Conservation (phyloP, 2,329 filamentous ascomycete genomes). For the Lachnellula arida region DNA sequence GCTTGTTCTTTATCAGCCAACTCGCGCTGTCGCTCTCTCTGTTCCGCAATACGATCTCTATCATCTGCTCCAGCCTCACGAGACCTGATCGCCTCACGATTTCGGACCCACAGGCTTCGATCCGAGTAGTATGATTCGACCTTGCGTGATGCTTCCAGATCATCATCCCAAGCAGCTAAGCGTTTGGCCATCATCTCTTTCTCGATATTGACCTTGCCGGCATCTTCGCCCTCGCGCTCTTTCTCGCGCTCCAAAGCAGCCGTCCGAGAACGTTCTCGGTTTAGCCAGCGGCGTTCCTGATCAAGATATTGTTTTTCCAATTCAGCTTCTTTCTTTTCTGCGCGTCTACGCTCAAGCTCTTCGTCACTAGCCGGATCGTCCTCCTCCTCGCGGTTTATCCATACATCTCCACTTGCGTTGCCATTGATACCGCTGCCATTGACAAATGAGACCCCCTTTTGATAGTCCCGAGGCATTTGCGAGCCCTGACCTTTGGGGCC, state of each 20-base stretch:
- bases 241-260: conserved; percentile 82
- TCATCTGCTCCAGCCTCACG: conserved; percentile 76
- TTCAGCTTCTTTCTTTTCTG: conserved; percentile 68
- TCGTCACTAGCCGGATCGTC: conserved; percentile 84
- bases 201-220: conserved; percentile 57
- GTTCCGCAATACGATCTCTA: conserved; percentile 73
- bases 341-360: conserved; percentile 70
- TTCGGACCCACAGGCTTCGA: conserved; percentile 77
- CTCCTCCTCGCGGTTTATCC: conserved; percentile 69
- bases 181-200: conserved; percentile 66
- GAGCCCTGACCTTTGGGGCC: conserved; percentile 58
- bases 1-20: conserved; percentile 72
- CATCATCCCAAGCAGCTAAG: conserved; percentile 82
- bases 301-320: conserved; percentile 77
- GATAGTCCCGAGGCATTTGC: conserved; percentile 66
- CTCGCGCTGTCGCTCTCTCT: conserved; percentile 66
- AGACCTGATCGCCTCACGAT: conserved; percentile 66
- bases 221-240: conserved; percentile 73
- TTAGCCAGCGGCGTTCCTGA: conserved; percentile 84
- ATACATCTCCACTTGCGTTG: conserved; percentile 38
- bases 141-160: conserved; percentile 70
- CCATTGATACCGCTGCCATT: conserved; percentile 69
- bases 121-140: conserved; percentile 82
- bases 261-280: conserved; percentile 77
- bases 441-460: conserved; percentile 76